Evolutionary conservation across 306 rosid species (phyloP).

Genomic region (Calophaca sinica): DNA sequence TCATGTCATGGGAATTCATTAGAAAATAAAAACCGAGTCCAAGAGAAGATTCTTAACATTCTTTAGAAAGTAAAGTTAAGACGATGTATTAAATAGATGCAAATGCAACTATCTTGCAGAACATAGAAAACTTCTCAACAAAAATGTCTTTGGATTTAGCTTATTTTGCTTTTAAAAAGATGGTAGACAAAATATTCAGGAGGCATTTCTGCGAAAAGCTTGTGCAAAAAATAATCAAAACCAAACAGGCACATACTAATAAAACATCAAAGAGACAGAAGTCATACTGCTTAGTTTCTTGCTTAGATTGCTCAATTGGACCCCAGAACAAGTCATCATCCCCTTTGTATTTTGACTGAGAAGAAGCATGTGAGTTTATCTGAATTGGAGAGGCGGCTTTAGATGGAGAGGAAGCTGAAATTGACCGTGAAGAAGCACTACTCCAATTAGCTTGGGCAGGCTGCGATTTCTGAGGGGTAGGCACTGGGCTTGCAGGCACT

Average conservation of each 20-base stretch:
- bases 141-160: not conserved
- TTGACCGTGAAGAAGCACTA: conserved; percentile 65
- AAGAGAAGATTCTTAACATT: not conserved
- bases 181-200: not conserved
- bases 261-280: conserved; percentile 30
- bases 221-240: conserved; percentile 18
- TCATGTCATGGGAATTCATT: not conserved
- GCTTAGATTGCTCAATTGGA: conserved; percentile 80
- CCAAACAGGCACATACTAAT: not conserved
- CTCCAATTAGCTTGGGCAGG: conserved; percentile 62
- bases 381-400: conserved; percentile 71
- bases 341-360: conserved; percentile 70
- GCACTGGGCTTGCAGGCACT: conserved; percentile 55
- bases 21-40: not conserved
- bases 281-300: conserved; percentile 79
- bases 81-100: not conserved
- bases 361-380: conserved; percentile 53
- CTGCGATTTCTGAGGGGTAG: conserved; percentile 79
- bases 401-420: conserved; percentile 81
- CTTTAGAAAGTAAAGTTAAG: not conserved
- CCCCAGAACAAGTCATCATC: conserved; percentile 99
- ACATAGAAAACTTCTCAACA: not conserved
- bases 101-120: not conserved
- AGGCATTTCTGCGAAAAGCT: not conserved
- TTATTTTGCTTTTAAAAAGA: not conserved